These are phyloP conservation scores for Myxozyma monticola DNA, from an alignment of 805 yeast genomes.

Conservation along the genomic window DNA sequence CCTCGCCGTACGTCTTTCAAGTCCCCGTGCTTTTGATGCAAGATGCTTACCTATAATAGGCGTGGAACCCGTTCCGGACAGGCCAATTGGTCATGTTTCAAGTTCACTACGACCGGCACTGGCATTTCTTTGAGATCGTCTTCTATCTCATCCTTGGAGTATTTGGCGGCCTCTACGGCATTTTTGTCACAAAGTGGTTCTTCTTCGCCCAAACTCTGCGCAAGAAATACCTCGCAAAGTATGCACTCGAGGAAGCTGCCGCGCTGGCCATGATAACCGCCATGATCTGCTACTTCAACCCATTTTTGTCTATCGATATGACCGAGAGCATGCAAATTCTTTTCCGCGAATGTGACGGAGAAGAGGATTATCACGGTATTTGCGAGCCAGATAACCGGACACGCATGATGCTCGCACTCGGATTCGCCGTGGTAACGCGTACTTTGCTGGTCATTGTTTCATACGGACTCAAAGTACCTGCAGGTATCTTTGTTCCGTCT, in stretches of 20 bases:
- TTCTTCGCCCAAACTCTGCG: slow-evolving; percentile 41
- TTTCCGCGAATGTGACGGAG: slow-evolving; percentile 73
- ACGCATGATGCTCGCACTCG: slow-evolving; percentile 51
- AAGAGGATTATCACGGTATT: slow-evolving; percentile 40
- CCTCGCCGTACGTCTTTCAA: slow-evolving; percentile 46
- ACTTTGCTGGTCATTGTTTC: slow-evolving; percentile 74
- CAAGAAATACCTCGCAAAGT: slow-evolving; percentile 47
- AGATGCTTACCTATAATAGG: slow-evolving; percentile 20
- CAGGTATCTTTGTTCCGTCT: slow-evolving; percentile 95
- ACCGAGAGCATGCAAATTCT: slow-evolving; percentile 89
- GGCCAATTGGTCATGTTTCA: slow-evolving; percentile 93
- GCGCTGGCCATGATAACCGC: slow-evolving; percentile 69
- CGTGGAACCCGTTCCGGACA: slow-evolving; percentile 86
- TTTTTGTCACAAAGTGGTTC: slow-evolving; percentile 41
- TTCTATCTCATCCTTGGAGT: slow-evolving; percentile 75
- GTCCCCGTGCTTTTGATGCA: background rate
- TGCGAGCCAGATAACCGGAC: slow-evolving; percentile 30
- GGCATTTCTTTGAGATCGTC: slow-evolving; percentile 87
- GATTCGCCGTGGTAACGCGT: slow-evolving; percentile 71
- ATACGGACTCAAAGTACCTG: slow-evolving; percentile 91
- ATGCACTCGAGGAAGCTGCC: slow-evolving; percentile 71
- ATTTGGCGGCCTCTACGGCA: slow-evolving; percentile 89
- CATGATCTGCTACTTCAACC: slow-evolving; percentile 76
- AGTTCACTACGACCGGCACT: slow-evolving; percentile 79
- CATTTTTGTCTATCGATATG: slow-evolving; percentile 83